Percentiles rank a stretch among this genome's conserved stretches.
These are phyloP conservation scores for Sambucus nigra DNA, from an alignment of 129 eudicot species.

Conservation along the genomic window DNA sequence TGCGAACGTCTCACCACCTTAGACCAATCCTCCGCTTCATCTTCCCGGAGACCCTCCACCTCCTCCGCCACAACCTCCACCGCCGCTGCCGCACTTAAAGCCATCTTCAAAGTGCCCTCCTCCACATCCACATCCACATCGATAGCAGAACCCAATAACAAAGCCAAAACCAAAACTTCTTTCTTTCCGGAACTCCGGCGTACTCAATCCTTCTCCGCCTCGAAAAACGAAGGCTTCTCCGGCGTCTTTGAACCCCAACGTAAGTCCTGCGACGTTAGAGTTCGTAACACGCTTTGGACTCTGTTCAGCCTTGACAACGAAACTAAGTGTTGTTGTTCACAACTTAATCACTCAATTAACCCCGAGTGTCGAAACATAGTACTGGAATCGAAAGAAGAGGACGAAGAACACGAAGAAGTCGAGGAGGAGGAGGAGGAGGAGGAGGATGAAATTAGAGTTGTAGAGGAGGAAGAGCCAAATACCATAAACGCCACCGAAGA, in stretches of 20 bases:
- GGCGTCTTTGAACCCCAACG: constrained; percentile 71
- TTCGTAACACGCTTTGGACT: constrained; percentile 48
- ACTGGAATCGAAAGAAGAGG: constrained; percentile 27
- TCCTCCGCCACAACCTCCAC: constrained; percentile 57
- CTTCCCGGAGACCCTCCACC: constrained; percentile 53
- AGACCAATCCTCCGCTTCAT: constrained; percentile 49
- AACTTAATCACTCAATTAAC: constrained; percentile 10
- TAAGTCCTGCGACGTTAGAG: constrained; percentile 84
- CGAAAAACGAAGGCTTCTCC: constrained; percentile 57
- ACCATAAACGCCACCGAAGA: constrained; percentile 14
- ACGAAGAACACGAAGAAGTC: constrained; percentile 26
- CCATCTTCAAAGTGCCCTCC: constrained; percentile 33
- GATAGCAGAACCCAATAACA: constrained; percentile 12
- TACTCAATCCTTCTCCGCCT: constrained; percentile 79
- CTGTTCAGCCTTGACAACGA: constrained; percentile 58
- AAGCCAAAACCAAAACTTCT: constrained; percentile 18
- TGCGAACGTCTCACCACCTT: constrained; percentile 84
- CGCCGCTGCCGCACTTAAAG: constrained; percentile 56
- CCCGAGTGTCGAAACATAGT: constrained; percentile 5
- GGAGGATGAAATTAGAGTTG: constrained; percentile 21
- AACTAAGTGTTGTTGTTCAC: constrained; percentile 18
- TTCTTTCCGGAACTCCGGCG: constrained; percentile 82
- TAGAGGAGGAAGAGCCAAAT: constrained; percentile 9
- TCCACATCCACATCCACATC: constrained; percentile 15
- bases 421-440: constrained; percentile 25